Base-by-base conservation (phyloP, 2,329 filamentous ascomycete genomes). In the Fusarium luffae region DNA sequence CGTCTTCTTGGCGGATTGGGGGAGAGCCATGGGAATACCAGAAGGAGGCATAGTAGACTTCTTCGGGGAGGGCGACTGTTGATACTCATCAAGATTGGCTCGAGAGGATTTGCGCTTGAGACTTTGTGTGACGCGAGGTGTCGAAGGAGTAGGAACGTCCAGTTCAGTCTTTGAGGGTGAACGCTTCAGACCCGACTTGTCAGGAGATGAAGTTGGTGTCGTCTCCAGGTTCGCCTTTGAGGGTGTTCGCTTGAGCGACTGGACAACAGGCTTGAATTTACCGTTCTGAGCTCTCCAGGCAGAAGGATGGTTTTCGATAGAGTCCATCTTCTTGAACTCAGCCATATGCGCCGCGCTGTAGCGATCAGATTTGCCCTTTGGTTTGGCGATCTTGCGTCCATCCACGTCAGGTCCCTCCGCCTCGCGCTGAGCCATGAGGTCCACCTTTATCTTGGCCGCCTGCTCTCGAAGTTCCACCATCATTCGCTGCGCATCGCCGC, bases 241-340 rank as follows among this genome's bases (percentile, higher is more conserved):
- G 25, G 82, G 82, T 2, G 83, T 76, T 47, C 77, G 77, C 69
- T 81, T 84, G 47, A 81, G 69, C 23, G 79, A 74, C 58, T 62
- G 55, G 4, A 75, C 75, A 54, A 82, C 77, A 12, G 88, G 86
- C n/a, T 86, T 85, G 69, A 83, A 79, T 11, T 85, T 85, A 37
- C 79, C 84, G 7, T 84, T 80, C 63, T 87, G 84, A 23, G 86
- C 86, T 66, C 93, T 86, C 82, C 90, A 96, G 18, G 91, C 88
- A 13, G 94, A 97, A 11, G 93, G 86, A 77, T 98, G 94, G 67
- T 90, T 90, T 44, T 89, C 93, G 76, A 98, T 98, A 3, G 94
- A 98, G 78, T 97, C 94, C 95, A 98, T 98, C 84, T 97, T 98
- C 81, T 93, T 93, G 82, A 98, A 98, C 76, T 95, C 88, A 51